Evolutionary conservation across 495 filamentous ascomycete genomes (phyloP), one percentile per base, ranked within the genome.

Genomic region (Pseudoneurospora amorphoporcata): DNA sequence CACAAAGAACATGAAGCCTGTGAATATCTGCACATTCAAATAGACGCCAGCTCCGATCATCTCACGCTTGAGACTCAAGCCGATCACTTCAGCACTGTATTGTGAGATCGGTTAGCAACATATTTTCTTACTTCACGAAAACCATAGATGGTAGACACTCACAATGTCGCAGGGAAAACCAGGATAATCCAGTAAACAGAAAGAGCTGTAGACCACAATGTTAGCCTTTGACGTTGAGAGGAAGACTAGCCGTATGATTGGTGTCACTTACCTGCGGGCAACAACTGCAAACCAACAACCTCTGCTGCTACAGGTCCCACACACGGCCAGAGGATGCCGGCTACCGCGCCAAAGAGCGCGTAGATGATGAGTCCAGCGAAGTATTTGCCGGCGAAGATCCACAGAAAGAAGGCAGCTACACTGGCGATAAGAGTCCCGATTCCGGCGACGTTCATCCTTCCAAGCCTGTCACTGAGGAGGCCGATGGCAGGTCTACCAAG

Each of bases 121-220:
- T 8, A 5, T 16, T 6, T 61, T 16, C 29, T 4, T 43, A 16
- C 17, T 43, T 7, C 16, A 61, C 6, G 6, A 12, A n/a, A 23
- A 39, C 38, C 12, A 41, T 38, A 16, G n/a, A 23, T 9, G 38
- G n/a, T 70, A 2, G 23, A 23, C n/a, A 75, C 78, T 68, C 74
- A 80, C 78, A 94, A 86, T 0, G 92, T 94, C 8, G 88, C 87
- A 2, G 93, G 93, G 9, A 93, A 76, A 40, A 91, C 89, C 14
- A 95, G 83, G 8, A 87, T 79, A 23, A 95, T 77, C 93, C 93
- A 97, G 23, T 88, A 87, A n/a, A 95, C 88, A 40, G 89, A 91
- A 29, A 95, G 79, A 0, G 88, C 82, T 83, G 23, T 14, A 35
- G 29, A 17, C 53, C 53, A 47, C 71, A 40, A 74, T 65, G 69